These are phyloP conservation scores for Gossypium stocksii DNA, from an alignment of 345 rosid genomes.

Conservation along the genomic window DNA sequence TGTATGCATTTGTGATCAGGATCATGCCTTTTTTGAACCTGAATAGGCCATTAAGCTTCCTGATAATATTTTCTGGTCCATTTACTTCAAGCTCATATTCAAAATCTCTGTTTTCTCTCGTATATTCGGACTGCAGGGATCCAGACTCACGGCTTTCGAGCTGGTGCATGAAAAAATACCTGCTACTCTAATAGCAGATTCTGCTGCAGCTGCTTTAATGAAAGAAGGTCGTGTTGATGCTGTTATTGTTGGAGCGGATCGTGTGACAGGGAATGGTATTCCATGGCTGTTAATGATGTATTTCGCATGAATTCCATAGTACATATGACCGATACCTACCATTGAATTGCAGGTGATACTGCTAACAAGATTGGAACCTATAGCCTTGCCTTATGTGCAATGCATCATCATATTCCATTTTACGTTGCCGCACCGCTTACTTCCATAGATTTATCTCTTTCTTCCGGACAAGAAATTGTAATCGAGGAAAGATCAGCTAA, in stretches of 20 bases:
- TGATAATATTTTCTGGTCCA: neutral
- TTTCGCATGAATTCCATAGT: neutral
- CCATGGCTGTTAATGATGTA: conserved; percentile 8
- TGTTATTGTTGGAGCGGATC: conserved; percentile 90
- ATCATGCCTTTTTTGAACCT: neutral
- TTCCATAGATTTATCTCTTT: conserved; percentile 73
- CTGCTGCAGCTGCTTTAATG: conserved; percentile 93
- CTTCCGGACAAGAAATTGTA: conserved; percentile 67
- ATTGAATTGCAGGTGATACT: conserved; percentile 62
- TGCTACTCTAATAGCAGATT: conserved; percentile 84
- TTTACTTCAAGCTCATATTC: neutral
- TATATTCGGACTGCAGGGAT: conserved; percentile 49
- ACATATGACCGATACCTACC: neutral
- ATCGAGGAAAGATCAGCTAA: conserved; percentile 81
- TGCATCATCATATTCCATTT: conserved; percentile 63
- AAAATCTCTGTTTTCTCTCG: neutral
- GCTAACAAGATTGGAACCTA: conserved; percentile 98
- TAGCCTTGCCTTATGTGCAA: conserved; percentile 83
- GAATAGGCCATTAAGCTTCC: neutral
- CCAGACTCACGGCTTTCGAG: conserved; percentile 95
- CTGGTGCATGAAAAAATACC: conserved; percentile 85
- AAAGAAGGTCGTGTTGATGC: conserved; percentile 71
- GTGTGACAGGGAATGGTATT: conserved; percentile 87
- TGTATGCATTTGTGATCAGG: neutral
- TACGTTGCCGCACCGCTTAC: conserved; percentile 91